Evolutionary conservation across 2,329 filamentous ascomycete species (phyloP).

Genomic region (Parascedosporium putredinis): DNA sequence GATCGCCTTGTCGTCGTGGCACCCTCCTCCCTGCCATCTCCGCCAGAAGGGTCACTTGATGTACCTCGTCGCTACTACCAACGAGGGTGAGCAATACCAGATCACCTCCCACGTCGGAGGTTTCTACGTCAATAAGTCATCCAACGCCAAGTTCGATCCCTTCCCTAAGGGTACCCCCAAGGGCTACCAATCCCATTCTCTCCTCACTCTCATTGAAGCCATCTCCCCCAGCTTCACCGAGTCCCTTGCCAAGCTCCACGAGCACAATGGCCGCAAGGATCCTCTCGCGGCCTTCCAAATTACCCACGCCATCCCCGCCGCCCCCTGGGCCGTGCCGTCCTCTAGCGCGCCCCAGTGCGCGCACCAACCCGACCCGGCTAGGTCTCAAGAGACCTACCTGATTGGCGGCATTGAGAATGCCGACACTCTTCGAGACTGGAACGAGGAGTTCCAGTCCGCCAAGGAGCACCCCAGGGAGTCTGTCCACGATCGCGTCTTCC

Average conservation of each 20-base stretch:
- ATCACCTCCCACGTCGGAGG: conserved; percentile 89
- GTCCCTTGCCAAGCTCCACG: conserved; percentile 68
- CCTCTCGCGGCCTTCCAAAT: conserved; percentile 90
- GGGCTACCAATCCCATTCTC: conserved; percentile 69
- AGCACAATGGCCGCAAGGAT: conserved; percentile 76
- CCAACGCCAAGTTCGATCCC: conserved; percentile 90
- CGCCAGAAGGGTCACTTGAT: conserved; percentile 86
- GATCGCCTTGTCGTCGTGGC: conserved; percentile 85
- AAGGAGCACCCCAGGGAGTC: conserved; percentile 87
- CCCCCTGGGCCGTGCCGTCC: conserved; percentile 79
- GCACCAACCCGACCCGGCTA: conserved; percentile 74
- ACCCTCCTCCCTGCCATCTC: conserved; percentile 85
- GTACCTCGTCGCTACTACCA: conserved; percentile 80
- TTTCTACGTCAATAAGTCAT: conserved; percentile 95
- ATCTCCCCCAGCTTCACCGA: conserved; percentile 75
- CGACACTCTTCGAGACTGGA: conserved; percentile 94
- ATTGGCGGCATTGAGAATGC: conserved; percentile 86
- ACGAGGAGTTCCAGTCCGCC: conserved; percentile 96
- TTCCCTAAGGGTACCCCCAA: conserved; percentile 71
- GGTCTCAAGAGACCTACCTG: conserved; percentile 86
- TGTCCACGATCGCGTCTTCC: conserved; percentile 91
- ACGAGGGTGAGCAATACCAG: conserved; percentile 89
- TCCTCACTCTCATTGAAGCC: conserved; percentile 66
- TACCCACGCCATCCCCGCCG: conserved; percentile 84
- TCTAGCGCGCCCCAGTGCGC: conserved; percentile 51